phyloP scores from a whole-genome alignment of 2,329 filamentous ascomycete genomes.

The Drechslerella stenobrocha region DNA sequence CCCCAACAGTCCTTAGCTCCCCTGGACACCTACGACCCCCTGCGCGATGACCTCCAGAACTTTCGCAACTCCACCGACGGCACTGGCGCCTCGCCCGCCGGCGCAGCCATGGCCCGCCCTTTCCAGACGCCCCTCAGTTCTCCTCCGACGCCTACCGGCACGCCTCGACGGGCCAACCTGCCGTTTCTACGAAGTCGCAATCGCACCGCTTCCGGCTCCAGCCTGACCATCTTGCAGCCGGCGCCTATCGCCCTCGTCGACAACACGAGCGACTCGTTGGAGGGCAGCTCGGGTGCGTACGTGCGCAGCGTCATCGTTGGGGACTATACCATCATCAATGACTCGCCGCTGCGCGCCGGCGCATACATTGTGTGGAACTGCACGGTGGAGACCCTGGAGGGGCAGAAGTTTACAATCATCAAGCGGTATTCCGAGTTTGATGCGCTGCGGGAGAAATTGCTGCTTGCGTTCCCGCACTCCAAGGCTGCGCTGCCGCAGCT shows the following conservation, averaged over 20 bases:
- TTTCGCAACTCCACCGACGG: conserved; percentile 47
- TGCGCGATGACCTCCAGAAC: conserved; percentile 48
- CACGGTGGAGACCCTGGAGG: conserved; percentile 77
- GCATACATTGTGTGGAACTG: conserved; percentile 96
- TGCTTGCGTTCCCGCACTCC: conserved; percentile 80
- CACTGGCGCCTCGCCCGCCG: conserved; percentile 40
- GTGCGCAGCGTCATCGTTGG: conserved; percentile 66
- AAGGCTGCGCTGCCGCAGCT: conserved; percentile 83
- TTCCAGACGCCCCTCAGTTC: conserved; percentile 21
- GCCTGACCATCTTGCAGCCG: conserved; percentile 51
- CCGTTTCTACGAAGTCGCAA: conserved; percentile 40
- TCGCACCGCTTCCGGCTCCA: conserved; percentile 45
- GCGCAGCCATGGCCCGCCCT: conserved; percentile 7
- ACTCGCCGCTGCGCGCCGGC: conserved; percentile 63
- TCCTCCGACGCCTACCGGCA: conserved; percentile 27
- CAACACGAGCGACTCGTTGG: conserved; percentile 64
- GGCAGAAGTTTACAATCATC: conserved; percentile 63
- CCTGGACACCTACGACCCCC: conserved; percentile 44
- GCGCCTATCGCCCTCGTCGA: conserved; percentile 66
- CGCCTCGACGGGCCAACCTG: conserved; percentile 19
- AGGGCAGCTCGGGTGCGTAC: conserved; percentile 65
- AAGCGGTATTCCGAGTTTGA: conserved; percentile 92
- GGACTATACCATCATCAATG: conserved; percentile 66
- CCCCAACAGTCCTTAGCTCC: conserved; percentile 27
- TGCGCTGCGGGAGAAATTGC: conserved; percentile 71